These are phyloP conservation scores for Pleurotus citrinopileatus DNA, from an alignment of 768 basidiomycete species.

Conservation along the genomic window DNA sequence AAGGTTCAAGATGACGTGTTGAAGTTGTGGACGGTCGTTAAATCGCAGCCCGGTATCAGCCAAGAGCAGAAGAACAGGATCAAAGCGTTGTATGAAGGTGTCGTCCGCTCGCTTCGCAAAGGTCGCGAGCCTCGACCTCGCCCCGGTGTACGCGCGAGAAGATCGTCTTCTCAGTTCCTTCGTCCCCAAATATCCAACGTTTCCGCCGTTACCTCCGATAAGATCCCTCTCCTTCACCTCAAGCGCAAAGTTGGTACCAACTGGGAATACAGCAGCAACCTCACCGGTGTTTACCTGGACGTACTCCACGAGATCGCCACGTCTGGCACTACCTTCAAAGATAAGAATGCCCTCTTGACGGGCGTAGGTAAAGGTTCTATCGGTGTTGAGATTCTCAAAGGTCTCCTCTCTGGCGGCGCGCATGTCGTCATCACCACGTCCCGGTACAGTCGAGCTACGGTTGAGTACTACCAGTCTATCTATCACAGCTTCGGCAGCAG, in stretches of 20 bases:
- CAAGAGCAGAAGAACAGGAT: slow-evolving; percentile 96
- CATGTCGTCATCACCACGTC: slow-evolving; percentile 98
- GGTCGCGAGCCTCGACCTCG: slow-evolving; percentile 59
- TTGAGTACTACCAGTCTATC: slow-evolving; percentile 98
- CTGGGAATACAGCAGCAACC: slow-evolving; percentile 98
- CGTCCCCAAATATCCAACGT: slow-evolving; percentile 82
- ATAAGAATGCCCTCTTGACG: slow-evolving; percentile 97
- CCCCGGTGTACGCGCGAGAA: slow-evolving; percentile 64
- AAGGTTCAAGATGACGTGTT: slow-evolving; percentile 97
- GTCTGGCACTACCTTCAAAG: slow-evolving; percentile 96
- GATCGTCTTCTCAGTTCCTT: slow-evolving; percentile 96
- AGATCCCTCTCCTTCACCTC: slow-evolving; percentile 90
- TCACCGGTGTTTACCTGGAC: slow-evolving; percentile 94
- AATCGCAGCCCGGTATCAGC: slow-evolving; percentile 95
- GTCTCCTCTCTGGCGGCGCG: slow-evolving; percentile 92
- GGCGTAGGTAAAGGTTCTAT: slow-evolving; percentile 98
- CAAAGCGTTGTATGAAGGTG: slow-evolving; percentile 93
- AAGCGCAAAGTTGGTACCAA: slow-evolving; percentile 93
- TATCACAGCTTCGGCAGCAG: slow-evolving; percentile 94
- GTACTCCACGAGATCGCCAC: slow-evolving; percentile 98
- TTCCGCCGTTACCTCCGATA: slow-evolving; percentile 75
- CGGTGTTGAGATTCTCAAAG: slow-evolving; percentile 96
- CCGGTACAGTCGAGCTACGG: slow-evolving; percentile 91
- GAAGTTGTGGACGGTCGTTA: slow-evolving; percentile 96
- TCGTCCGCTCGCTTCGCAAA: slow-evolving; percentile 89